Percentiles rank a stretch among this genome's conserved stretches.
phyloP scores from a whole-genome alignment of 2,329 filamentous ascomycete genomes.

The Cephalotrichum gorgonifer region DNA sequence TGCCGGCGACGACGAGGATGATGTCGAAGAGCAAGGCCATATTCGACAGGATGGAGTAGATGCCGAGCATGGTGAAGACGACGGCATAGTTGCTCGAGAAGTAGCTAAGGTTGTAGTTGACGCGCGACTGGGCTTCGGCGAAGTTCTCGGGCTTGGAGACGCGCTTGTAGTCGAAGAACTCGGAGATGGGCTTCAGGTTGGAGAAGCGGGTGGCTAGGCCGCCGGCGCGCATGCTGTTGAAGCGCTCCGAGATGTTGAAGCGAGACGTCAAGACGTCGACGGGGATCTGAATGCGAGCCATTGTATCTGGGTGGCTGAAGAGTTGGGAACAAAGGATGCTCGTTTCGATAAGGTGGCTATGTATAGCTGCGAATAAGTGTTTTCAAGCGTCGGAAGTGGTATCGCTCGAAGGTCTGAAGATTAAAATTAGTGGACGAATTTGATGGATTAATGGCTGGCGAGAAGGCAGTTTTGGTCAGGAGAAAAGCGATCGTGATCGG shows the following conservation, averaged over 20 bases:
- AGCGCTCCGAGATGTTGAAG: slow-evolving; percentile 76
- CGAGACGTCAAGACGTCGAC: slow-evolving; percentile 85
- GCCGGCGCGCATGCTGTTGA: slow-evolving; percentile 71
- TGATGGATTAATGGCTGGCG: no score
- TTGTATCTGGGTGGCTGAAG: slow-evolving; percentile 24
- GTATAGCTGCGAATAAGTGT: not conserved
- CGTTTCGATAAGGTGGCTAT: not conserved
- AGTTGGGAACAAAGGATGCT: not conserved
- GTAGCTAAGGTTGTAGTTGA: slow-evolving; percentile 95
- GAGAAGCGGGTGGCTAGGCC: slow-evolving; percentile 75
- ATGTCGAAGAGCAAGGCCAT: slow-evolving; percentile 83
- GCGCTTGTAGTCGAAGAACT: slow-evolving; percentile 95
- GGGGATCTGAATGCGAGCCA: slow-evolving; percentile 87
- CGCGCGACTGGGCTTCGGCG: slow-evolving; percentile 74
- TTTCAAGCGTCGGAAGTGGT: no score
- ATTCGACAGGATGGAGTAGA: slow-evolving; percentile 92
- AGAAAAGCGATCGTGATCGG: not conserved
- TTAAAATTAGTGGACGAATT: no score
- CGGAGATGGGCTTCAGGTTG: slow-evolving; percentile 81
- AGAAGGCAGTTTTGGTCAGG: no score
- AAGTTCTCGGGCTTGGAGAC: slow-evolving; percentile 92
- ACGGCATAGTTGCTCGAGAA: slow-evolving; percentile 98
- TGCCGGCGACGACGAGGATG: slow-evolving; percentile 71
- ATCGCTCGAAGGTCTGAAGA: no score
- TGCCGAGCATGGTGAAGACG: slow-evolving; percentile 87